Evolutionary conservation across 108 stramenopile species (phyloP).

Genomic region (Nitzschia sp.): DNA sequence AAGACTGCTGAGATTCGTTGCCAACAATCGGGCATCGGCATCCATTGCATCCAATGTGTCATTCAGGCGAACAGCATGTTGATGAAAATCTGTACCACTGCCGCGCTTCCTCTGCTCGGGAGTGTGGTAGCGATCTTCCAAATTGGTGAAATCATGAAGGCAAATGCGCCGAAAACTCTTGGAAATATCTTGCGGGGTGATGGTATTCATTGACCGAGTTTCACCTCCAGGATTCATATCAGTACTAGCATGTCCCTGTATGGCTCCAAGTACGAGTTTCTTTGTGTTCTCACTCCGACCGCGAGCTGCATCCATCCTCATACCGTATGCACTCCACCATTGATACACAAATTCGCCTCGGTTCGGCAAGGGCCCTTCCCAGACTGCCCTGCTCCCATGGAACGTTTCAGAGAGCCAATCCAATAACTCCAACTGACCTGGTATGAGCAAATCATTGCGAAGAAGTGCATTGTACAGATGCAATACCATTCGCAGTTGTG

Average conservation of each 20-base stretch:
- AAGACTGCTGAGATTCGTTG: constrained; percentile 32
- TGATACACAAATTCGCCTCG: constrained; percentile 41
- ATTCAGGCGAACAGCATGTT: constrained; percentile 37
- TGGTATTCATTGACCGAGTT: background rate
- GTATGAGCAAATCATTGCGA: constrained; percentile 24
- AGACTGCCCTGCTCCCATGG: constrained; percentile 40
- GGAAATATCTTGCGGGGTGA: constrained; percentile 7
- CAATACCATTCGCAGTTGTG: constrained; percentile 47
- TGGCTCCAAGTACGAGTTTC: background rate
- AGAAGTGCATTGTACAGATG: constrained; percentile 54
- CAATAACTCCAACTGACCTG: constrained; percentile 29
- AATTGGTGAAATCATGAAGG: constrained; percentile 39
- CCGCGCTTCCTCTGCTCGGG: constrained; percentile 30
- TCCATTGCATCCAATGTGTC: constrained; percentile 47
- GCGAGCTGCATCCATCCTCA: constrained; percentile 18
- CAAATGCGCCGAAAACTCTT: constrained; percentile 42
- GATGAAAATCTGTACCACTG: constrained; percentile 22
- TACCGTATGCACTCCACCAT: constrained; percentile 46
- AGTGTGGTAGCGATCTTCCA: constrained; percentile 47
- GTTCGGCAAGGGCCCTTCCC: constrained; percentile 42
- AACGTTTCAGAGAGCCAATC: constrained; percentile 39
- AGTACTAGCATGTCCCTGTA: background rate
- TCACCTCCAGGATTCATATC: background rate
- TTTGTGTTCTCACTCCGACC: constrained; percentile 31
- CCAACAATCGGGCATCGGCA: constrained; percentile 24